phyloP scores from a whole-genome alignment of 805 yeast genomes.

The Metschnikowia continentalis region DNA sequence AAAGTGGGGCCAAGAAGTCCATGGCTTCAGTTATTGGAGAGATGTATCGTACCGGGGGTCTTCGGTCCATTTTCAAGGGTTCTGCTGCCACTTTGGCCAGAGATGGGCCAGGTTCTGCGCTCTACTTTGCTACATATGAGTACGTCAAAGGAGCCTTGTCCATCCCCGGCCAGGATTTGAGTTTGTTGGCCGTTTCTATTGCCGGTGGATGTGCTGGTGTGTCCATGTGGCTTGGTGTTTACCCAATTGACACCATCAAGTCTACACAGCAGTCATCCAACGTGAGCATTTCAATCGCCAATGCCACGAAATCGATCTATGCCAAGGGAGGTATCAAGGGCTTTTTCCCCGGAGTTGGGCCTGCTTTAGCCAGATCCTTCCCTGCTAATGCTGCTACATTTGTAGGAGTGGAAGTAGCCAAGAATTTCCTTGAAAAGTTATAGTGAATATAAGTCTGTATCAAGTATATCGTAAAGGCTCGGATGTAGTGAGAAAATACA shows the following conservation, averaged over 20 bases:
- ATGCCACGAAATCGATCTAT: constrained; percentile 68
- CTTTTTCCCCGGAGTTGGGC: constrained; percentile 96
- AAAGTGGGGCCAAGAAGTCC: constrained; percentile 43
- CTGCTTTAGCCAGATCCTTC: constrained; percentile 90
- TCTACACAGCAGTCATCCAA: constrained; percentile 71
- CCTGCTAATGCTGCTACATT: constrained; percentile 99
- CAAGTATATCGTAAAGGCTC: background rate
- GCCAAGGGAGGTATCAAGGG: constrained; percentile 78
- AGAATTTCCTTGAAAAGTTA: constrained; percentile 35
- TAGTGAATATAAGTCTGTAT: constrained; percentile 1
- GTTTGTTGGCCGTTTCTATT: constrained; percentile 68
- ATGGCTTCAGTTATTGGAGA: constrained; percentile 59
- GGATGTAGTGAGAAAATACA: constrained; percentile 4
- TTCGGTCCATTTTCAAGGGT: constrained; percentile 83
- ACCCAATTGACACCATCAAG: constrained; percentile 95
- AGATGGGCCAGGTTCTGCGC: constrained; percentile 96
- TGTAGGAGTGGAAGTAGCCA: constrained; percentile 87
- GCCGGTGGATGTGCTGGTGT: constrained; percentile 98
- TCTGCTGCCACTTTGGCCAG: constrained; percentile 89
- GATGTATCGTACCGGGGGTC: constrained; percentile 75
- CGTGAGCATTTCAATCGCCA: constrained; percentile 49
- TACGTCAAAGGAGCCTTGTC: constrained; percentile 62
- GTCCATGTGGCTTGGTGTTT: constrained; percentile 93
- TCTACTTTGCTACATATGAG: constrained; percentile 94
- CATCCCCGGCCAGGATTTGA: constrained; percentile 51